Conservation (phyloP, 2,329 filamentous ascomycete genomes). For the Penicillium digitatum region DNA sequence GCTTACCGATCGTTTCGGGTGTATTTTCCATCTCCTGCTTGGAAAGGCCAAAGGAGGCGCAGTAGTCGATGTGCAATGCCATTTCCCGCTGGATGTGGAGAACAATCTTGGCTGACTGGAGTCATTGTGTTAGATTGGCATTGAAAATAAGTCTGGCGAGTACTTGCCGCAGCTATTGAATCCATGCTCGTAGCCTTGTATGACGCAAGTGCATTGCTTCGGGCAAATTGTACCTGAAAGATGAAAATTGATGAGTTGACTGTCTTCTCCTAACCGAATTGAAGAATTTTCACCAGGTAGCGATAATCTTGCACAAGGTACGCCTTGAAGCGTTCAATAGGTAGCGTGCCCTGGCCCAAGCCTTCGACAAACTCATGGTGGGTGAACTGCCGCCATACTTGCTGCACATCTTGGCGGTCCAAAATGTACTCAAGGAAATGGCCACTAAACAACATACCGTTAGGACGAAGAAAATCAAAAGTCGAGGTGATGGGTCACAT, state of each 20-base stretch:
- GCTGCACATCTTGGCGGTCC: slow-evolving; percentile 66
- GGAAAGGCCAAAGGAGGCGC: slow-evolving; percentile 72
- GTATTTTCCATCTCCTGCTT: slow-evolving; percentile 67
- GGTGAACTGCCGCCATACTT: slow-evolving; percentile 70
- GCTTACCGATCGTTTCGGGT: slow-evolving; percentile 67
- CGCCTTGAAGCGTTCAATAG: slow-evolving; percentile 72
- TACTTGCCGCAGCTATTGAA: slow-evolving; percentile 66
- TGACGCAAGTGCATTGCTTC: slow-evolving; percentile 77
- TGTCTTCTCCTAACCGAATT: neutral
- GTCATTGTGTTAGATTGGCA: neutral
- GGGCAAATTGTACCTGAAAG: slow-evolving; percentile 72
- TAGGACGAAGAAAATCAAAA: neutral
- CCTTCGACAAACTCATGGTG: slow-evolving; percentile 77
- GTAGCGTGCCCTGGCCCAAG: slow-evolving; percentile 71
- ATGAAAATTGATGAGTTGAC: slow-evolving; percentile 3
- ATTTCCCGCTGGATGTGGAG: slow-evolving; percentile 75
- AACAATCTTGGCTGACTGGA: slow-evolving; percentile 65
- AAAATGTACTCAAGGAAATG: slow-evolving; percentile 81
- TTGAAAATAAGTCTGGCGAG: neutral
- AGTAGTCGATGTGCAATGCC: slow-evolving; percentile 76
- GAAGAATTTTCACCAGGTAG: slow-evolving; percentile 59
- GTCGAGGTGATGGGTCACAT: slow-evolving; percentile 24
- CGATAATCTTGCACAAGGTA: slow-evolving; percentile 93
- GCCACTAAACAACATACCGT: slow-evolving; percentile 48
- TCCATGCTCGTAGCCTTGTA: slow-evolving; percentile 76